A percentile compares a stretch with the other conserved stretches of the same genome.
phyloP scores from a whole-genome alignment of 495 filamentous ascomycete species.

The Penicillium canescens region DNA sequence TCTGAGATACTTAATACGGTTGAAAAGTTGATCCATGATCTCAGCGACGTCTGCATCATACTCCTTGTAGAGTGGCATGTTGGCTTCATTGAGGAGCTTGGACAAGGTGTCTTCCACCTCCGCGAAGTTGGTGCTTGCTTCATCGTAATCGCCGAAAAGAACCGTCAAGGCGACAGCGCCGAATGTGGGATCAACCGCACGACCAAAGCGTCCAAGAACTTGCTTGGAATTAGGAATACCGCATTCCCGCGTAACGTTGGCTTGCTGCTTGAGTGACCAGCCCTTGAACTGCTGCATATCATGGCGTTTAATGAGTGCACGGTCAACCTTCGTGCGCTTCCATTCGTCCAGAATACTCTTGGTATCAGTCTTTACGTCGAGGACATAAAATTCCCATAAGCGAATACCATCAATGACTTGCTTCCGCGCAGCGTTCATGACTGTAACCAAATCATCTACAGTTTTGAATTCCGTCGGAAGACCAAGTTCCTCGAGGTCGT shows the following conservation, averaged over 20 bases:
- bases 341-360: constrained; percentile 70
- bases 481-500: constrained; percentile 62
- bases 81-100: constrained; percentile 77
- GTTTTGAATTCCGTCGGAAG: constrained; percentile 72
- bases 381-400: constrained; percentile 91
- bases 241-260: constrained; percentile 58
- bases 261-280: constrained; percentile 59
- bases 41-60: constrained; percentile 82
- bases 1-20: constrained; percentile 89
- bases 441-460: constrained; percentile 70
- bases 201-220: constrained; percentile 75
- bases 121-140: constrained; percentile 35
- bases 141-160: constrained; percentile 67
- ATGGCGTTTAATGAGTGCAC: constrained; percentile 36
- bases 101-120: constrained; percentile 49
- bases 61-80: constrained; percentile 84
- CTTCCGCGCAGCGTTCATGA: constrained; percentile 83
- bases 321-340: constrained; percentile 53
- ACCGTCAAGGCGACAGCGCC: constrained; percentile 69
- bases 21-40: constrained; percentile 87
- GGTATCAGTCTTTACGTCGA: constrained; percentile 74
- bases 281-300: constrained; percentile 46
- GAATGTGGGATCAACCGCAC: constrained; percentile 63
- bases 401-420: constrained; percentile 72
- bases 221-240: constrained; percentile 68